Conservation (phyloP, 2,329 filamentous ascomycete genomes). For the Hypoxylon sp. region DNA sequence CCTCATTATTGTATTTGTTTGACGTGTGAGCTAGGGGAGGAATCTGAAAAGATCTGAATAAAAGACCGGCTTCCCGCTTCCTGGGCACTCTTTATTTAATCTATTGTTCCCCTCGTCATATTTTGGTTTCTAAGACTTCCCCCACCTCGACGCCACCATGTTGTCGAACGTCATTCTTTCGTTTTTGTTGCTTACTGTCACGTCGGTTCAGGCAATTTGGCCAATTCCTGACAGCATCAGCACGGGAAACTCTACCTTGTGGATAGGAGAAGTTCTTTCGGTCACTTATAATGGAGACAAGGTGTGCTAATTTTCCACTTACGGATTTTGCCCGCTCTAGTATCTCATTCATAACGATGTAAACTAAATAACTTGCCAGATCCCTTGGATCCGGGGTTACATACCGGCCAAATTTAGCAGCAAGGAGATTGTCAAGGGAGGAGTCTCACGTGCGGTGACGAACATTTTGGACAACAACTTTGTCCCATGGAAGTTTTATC, state of each 20-base stretch:
- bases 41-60: slow-evolving; percentile 23
- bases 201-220: slow-evolving; percentile 69
- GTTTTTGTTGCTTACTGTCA: slow-evolving; percentile 58
- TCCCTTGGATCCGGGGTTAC: slow-evolving; percentile 64
- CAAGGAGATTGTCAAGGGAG: slow-evolving; percentile 69
- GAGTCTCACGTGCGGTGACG: slow-evolving; percentile 70
- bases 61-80: slow-evolving; percentile 30
- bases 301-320: slow-evolving; percentile 65
- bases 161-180: slow-evolving; percentile 54
- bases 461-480: slow-evolving; percentile 78
- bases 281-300: slow-evolving; percentile 72
- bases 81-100: slow-evolving; percentile 25
- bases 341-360: slow-evolving; percentile 38
- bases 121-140: slow-evolving; percentile 34
- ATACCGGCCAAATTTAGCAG: slow-evolving; percentile 62
- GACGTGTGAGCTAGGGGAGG: slow-evolving; percentile 25
- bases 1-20: slow-evolving; percentile 24
- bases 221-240: slow-evolving; percentile 67
- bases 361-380: slow-evolving; percentile 59
- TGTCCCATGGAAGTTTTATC: slow-evolving; percentile 83
- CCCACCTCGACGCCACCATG: slow-evolving; percentile 43
- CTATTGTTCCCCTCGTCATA: slow-evolving; percentile 29
- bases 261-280: slow-evolving; percentile 65
- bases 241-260: slow-evolving; percentile 67
- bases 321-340: slow-evolving; percentile 37